Evolutionary conservation across 2,329 filamentous ascomycete species (phyloP).

Genomic region (Penicillium janthinellum): DNA sequence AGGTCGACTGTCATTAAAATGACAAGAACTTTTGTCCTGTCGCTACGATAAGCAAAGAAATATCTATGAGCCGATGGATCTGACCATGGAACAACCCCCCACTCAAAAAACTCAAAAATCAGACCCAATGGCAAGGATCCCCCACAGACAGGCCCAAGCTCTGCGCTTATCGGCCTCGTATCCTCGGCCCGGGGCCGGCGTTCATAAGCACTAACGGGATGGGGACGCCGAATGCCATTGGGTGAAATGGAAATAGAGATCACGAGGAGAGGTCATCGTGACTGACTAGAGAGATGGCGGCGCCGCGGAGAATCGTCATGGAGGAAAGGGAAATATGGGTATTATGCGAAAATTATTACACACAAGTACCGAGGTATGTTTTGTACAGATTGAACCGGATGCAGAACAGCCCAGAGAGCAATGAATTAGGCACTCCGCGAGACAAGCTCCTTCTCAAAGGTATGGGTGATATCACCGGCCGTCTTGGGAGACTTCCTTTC

Average conservation of each 20-base stretch:
- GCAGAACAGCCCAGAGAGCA: neutral
- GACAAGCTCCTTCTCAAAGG: neutral
- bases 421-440: neutral
- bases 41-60: neutral
- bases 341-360: neutral
- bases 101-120: neutral
- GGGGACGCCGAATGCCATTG: neutral
- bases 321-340: neutral
- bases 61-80: neutral
- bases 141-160: neutral
- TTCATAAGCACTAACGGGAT: neutral
- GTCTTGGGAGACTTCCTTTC: neutral
- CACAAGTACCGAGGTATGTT: neutral
- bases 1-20: neutral
- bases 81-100: neutral
- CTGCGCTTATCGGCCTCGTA: neutral
- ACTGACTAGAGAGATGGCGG: neutral
- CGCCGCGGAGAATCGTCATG: too few relatives aligned
- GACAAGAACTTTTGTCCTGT: neutral
- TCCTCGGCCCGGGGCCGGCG: neutral
- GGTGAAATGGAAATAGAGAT: neutral
- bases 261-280: neutral
- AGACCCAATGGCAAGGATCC: neutral
- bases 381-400: neutral
- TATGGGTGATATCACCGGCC: neutral